Conservation (phyloP, 192 early-diverging fungal species). For the Rhizophlyctis rosea region DNA sequence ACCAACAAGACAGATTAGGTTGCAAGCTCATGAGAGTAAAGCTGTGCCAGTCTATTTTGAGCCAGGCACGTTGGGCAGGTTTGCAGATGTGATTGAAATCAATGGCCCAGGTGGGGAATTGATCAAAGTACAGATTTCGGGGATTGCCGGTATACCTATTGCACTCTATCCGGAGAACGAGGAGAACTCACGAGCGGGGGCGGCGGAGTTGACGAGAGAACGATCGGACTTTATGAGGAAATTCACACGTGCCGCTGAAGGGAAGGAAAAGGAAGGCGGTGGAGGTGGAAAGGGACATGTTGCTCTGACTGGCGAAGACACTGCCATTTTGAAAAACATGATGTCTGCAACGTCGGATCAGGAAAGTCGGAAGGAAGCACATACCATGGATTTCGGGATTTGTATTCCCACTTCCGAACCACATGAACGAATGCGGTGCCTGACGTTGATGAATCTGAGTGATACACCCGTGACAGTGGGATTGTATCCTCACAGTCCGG, state of each 20-base stretch:
- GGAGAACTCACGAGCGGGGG: slow-evolving; percentile 46
- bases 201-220: slow-evolving; percentile 47
- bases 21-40: slow-evolving; percentile 48
- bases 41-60: slow-evolving; percentile 48
- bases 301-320: slow-evolving; percentile 41
- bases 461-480: slow-evolving; percentile 45
- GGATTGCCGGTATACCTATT: slow-evolving; percentile 57
- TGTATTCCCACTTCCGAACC: slow-evolving; percentile 20
- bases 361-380: slow-evolving; percentile 38
- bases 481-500: slow-evolving; percentile 47
- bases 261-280: too few relatives aligned
- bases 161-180: slow-evolving; percentile 53
- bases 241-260: slow-evolving; percentile 32
- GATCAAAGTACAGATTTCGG: slow-evolving; percentile 37
- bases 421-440: slow-evolving; percentile 37
- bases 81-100: slow-evolving; percentile 44
- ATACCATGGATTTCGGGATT: slow-evolving; percentile 59
- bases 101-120: slow-evolving; percentile 56
- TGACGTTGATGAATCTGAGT: slow-evolving; percentile 55
- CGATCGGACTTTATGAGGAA: slow-evolving; percentile 56
- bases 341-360: slow-evolving; percentile 49
- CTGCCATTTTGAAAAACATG: slow-evolving; percentile 51
- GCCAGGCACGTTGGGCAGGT: slow-evolving; percentile 45
- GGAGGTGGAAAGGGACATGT: slow-evolving; percentile 38
- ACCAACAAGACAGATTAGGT: slow-evolving; percentile 23